phyloP scores from a whole-genome alignment of 2,329 filamentous ascomycete genomes.

The Arachnomyces sp. region DNA sequence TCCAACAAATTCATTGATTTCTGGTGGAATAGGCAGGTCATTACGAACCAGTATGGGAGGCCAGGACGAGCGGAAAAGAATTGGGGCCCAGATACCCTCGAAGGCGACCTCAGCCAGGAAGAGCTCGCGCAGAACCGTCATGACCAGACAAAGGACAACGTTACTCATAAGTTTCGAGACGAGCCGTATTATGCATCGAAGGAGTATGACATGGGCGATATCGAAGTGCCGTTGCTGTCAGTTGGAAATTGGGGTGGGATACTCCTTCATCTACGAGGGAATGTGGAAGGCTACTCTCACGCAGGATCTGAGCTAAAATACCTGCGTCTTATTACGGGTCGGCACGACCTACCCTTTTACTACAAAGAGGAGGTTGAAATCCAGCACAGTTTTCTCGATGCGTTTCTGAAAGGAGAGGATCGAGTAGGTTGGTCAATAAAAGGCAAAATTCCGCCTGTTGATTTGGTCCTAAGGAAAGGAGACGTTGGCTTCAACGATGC shows the following conservation, averaged over 20 bases:
- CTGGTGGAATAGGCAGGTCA: slow-evolving; percentile 62
- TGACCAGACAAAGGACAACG: slow-evolving; percentile 41
- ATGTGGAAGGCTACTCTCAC: slow-evolving; percentile 57
- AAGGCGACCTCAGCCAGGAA: slow-evolving; percentile 30
- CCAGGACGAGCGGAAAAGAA: slow-evolving; percentile 44
- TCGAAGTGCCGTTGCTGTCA: too few species aligned
- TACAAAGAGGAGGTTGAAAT: slow-evolving; percentile 61
- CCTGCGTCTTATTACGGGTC: slow-evolving; percentile 60
- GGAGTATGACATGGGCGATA: slow-evolving; percentile 58
- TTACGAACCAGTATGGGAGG: slow-evolving; percentile 61
- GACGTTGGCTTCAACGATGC: slow-evolving; percentile 61
- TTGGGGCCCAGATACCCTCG: slow-evolving; percentile 43
- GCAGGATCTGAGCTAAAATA: slow-evolving; percentile 63
- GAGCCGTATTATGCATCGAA: slow-evolving; percentile 58
- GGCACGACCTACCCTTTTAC: slow-evolving; percentile 67
- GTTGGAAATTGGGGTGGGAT: too few species aligned
- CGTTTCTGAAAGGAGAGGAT: slow-evolving; percentile 63
- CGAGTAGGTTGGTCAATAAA: slow-evolving; percentile 33
- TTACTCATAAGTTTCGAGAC: slow-evolving; percentile 51
- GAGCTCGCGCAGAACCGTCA: slow-evolving; percentile 30
- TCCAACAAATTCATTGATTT: slow-evolving; percentile 53
- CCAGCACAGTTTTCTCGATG: slow-evolving; percentile 61
- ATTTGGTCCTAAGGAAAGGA: slow-evolving; percentile 56
- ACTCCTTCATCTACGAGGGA: slow-evolving; percentile 62
- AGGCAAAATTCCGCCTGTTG: slow-evolving; percentile 56